These are phyloP conservation scores for Backusella psychrophila DNA, from an alignment of 192 early-diverging fungal genomes.

Conservation along the genomic window DNA sequence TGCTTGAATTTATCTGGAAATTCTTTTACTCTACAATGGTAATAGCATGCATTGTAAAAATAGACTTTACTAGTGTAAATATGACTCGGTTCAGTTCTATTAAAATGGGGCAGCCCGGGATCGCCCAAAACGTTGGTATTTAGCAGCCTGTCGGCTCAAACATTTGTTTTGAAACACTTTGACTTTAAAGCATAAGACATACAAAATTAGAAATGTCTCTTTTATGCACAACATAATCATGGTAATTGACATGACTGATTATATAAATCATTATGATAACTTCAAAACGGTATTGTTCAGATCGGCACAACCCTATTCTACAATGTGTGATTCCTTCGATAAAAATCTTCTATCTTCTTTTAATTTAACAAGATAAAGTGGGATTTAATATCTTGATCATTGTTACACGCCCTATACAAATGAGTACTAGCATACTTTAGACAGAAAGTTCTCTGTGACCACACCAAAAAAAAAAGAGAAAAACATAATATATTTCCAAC, in stretches of 20 bases:
- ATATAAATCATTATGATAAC: background rate
- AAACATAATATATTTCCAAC: background rate
- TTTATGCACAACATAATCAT: background rate
- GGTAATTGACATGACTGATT: background rate
- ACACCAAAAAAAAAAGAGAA: background rate
- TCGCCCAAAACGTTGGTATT: background rate
- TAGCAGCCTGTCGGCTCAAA: background rate
- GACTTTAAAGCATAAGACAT: background rate
- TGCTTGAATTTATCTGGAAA: background rate
- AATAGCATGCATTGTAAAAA: background rate
- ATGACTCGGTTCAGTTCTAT: background rate
- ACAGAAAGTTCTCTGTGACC: background rate
- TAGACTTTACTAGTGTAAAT: background rate
- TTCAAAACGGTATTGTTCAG: background rate
- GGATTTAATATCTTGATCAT: background rate
- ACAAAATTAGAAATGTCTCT: background rate
- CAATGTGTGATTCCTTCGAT: background rate
- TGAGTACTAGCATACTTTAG: background rate
- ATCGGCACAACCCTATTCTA: background rate
- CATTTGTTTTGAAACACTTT: background rate
- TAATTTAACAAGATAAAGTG: too few relatives aligned
- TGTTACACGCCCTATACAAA: background rate
- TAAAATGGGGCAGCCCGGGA: background rate
- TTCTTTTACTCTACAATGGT: background rate
- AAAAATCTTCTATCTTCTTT: background rate